phyloP scores from a whole-genome alignment of 2,329 filamentous ascomycete species.

The Cytospora piceae region DNA sequence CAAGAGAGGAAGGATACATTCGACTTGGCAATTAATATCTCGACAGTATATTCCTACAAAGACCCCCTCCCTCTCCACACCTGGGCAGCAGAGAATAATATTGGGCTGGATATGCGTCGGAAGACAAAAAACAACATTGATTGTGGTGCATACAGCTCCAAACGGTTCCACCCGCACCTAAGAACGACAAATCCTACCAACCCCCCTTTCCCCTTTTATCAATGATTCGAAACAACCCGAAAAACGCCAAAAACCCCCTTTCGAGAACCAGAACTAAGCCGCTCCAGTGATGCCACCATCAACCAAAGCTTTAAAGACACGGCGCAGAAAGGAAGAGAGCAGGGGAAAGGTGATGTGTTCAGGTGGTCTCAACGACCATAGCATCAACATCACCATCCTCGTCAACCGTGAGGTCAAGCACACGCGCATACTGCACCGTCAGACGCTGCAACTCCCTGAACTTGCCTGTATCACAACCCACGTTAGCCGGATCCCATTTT shows the following conservation, averaged over 20 bases:
- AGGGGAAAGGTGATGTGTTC: neutral
- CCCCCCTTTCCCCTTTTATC: neutral
- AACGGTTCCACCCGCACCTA: neutral
- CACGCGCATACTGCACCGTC: slow-evolving; percentile 90
- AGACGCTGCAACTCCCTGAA: slow-evolving; percentile 91
- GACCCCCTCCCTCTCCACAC: neutral
- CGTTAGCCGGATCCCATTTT: slow-evolving; percentile 38
- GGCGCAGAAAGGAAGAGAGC: neutral
- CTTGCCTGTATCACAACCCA: slow-evolving; percentile 66
- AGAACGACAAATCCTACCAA: neutral
- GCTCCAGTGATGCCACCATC: neutral
- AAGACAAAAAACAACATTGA: too few relatives aligned
- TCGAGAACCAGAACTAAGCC: neutral
- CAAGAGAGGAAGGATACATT: slow-evolving; percentile 28
- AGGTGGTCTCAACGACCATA: slow-evolving; percentile 47
- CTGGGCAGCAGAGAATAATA: too few relatives aligned
- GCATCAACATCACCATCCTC: slow-evolving; percentile 47
- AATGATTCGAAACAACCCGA: neutral
- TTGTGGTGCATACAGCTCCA: too few relatives aligned
- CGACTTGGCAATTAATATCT: neutral
- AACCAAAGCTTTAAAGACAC: neutral
- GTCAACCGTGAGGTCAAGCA: slow-evolving; percentile 67
- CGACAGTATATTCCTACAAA: neutral
- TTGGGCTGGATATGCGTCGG: too few relatives aligned
- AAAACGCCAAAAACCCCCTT: neutral